Evolutionary conservation across 2,329 filamentous ascomycete genomes (phyloP).

Genomic region (Epichloe gansuensis): DNA sequence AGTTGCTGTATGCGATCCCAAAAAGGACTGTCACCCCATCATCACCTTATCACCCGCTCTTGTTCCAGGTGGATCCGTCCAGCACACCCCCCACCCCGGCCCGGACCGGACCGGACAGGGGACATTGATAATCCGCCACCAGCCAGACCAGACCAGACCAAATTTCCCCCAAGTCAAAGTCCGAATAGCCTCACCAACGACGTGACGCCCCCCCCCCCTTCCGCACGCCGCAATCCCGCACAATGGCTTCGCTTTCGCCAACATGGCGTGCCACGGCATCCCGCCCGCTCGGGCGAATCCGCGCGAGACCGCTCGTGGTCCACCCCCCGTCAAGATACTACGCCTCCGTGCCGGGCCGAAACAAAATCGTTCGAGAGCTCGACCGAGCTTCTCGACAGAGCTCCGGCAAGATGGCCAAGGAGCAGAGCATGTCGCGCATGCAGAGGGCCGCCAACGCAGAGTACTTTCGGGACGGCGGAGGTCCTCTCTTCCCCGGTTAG

Average conservation of each 20-base stretch:
- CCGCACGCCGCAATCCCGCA: not conserved
- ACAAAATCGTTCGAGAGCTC: slow-evolving; percentile 17
- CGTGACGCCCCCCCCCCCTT: not conserved
- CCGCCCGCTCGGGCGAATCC: slow-evolving; percentile 8
- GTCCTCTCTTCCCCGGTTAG: slow-evolving; percentile 22
- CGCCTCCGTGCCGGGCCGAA: slow-evolving; percentile 14
- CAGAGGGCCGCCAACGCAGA: slow-evolving; percentile 20
- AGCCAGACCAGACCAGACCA: too few species aligned
- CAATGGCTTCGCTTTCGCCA: slow-evolving; percentile 9
- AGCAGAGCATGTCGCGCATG: slow-evolving; percentile 19
- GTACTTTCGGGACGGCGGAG: slow-evolving; percentile 21
- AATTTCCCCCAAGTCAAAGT: too few species aligned
- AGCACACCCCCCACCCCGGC: too few species aligned
- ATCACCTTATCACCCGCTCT: too few species aligned
- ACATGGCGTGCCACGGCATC: slow-evolving; percentile 11
- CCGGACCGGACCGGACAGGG: too few species aligned
- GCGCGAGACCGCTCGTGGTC: slow-evolving; percentile 11
- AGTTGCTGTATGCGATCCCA: too few species aligned
- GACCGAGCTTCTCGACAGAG: slow-evolving; percentile 13
- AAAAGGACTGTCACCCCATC: too few species aligned
- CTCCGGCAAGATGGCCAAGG: slow-evolving; percentile 13
- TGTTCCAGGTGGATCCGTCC: too few species aligned
- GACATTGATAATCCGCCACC: too few species aligned
- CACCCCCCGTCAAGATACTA: slow-evolving; percentile 13
- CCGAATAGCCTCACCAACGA: slow-evolving; percentile 6